A percentile compares a stretch with the other conserved stretches of the same genome.
Conservation (phyloP, 2,329 filamentous ascomycete genomes). For the Pyrenochaeta sp. region DNA sequence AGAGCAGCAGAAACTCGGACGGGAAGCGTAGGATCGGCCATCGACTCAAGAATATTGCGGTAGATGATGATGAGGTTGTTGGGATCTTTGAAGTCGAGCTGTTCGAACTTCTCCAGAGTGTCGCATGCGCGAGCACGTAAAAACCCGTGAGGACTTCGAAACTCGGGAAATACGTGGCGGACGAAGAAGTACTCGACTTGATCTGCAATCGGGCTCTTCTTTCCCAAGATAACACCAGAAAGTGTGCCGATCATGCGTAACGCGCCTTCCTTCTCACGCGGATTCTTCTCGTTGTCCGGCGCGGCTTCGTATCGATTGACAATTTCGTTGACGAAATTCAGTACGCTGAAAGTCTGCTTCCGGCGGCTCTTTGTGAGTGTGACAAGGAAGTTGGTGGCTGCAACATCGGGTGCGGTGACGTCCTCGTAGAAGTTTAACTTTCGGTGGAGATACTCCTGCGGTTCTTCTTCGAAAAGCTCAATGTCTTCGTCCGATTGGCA, state of each 20-base stretch:
- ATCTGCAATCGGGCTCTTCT: slow-evolving; percentile 97
- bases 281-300: slow-evolving; percentile 88
- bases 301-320: slow-evolving; percentile 91
- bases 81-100: slow-evolving; percentile 94
- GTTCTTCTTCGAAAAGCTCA: slow-evolving; percentile 92
- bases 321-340: slow-evolving; percentile 93
- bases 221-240: slow-evolving; percentile 91
- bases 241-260: slow-evolving; percentile 96
- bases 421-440: slow-evolving; percentile 99
- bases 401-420: slow-evolving; percentile 91
- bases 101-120: slow-evolving; percentile 97
- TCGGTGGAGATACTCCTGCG: slow-evolving; percentile 94
- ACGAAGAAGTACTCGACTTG: slow-evolving; percentile 99
- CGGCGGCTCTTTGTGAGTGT: slow-evolving; percentile 92
- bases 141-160: slow-evolving; percentile 90
- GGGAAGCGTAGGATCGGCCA: slow-evolving; percentile 92
- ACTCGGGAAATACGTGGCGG: slow-evolving; percentile 97
- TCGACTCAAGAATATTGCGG: slow-evolving; percentile 93
- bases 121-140: slow-evolving; percentile 94
- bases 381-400: slow-evolving; percentile 95
- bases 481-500: slow-evolving; percentile 93
- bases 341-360: slow-evolving; percentile 94
- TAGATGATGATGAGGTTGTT: slow-evolving; percentile 97
- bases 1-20: slow-evolving; percentile 94
- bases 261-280: slow-evolving; percentile 94